Conservation (phyloP, 805 yeast species). For the Naumovozyma baii region DNA sequence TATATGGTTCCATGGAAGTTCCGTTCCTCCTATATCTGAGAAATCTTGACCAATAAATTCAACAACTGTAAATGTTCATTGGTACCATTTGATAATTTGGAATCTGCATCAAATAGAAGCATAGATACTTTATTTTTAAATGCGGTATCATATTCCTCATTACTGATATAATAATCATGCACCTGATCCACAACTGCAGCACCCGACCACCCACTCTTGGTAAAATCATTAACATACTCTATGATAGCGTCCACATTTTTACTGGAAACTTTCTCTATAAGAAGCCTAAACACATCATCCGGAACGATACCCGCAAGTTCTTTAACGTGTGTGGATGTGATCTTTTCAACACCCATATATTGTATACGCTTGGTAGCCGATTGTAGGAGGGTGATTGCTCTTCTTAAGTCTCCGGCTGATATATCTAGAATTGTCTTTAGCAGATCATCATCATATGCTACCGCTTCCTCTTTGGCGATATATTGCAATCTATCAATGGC, state of each 20-base stretch:
- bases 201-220: conserved; percentile 70
- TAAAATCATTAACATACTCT: conserved; percentile 39
- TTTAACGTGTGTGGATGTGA: conserved; percentile 41
- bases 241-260: conserved; percentile 31
- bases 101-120: conserved; percentile 65
- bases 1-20: too few species aligned
- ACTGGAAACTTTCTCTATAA: conserved; percentile 33
- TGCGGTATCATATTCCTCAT: conserved; percentile 38
- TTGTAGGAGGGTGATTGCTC: conserved; percentile 83
- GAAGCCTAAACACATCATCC: conserved; percentile 33
- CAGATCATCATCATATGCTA: conserved; percentile 39
- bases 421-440: conserved; percentile 57
- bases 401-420: conserved; percentile 84
- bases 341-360: conserved; percentile 31
- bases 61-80: conserved; percentile 80
- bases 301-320: conserved; percentile 77
- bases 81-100: conserved; percentile 69
- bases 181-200: conserved; percentile 61
- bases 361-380: conserved; percentile 54
- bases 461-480: conserved; percentile 44
- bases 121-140: conserved; percentile 60
- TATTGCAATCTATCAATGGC: conserved; percentile 59
- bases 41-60: conserved; percentile 48
- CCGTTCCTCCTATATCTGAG: conserved; percentile 19
- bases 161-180: conserved; percentile 55